A percentile compares a stretch with the other conserved stretches of the same genome.
Conservation (phyloP, 1,139 yeast genomes). For the Fermentozyma sake region DNA sequence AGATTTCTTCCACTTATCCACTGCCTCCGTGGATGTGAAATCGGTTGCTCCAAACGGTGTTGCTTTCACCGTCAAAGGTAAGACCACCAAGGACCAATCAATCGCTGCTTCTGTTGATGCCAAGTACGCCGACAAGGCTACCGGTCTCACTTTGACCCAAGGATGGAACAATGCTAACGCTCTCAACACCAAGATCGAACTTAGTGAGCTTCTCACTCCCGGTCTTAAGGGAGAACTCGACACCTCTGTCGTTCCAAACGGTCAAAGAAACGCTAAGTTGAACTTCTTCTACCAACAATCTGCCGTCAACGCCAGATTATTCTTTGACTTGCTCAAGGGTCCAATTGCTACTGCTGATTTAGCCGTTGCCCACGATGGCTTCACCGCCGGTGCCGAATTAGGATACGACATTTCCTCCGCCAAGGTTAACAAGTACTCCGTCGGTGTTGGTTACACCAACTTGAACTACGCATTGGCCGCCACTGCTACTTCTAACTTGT, state of each 20-base stretch:
- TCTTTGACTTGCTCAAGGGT: constrained; percentile 92
- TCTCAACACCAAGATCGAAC: constrained; percentile 89
- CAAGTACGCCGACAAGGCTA: constrained; percentile 87
- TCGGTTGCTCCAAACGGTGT: constrained; percentile 97
- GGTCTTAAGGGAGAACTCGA: constrained; percentile 92
- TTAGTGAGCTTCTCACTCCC: constrained; percentile 87
- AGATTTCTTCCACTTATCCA: constrained; percentile 90
- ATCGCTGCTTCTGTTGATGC: constrained; percentile 90
- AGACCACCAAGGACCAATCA: constrained; percentile 77
- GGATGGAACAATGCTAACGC: constrained; percentile 97
- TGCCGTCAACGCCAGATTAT: constrained; percentile 89
- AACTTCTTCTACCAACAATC: constrained; percentile 92
- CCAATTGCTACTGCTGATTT: constrained; percentile 94
- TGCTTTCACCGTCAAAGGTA: constrained; percentile 90
- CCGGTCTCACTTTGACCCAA: constrained; percentile 92
- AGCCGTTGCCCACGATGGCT: constrained; percentile 93
- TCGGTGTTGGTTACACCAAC: constrained; percentile 90
- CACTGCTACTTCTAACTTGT: constrained; percentile 84
- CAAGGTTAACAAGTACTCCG: constrained; percentile 88
- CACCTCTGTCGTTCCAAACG: constrained; percentile 84
- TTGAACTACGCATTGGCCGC: constrained; percentile 85
- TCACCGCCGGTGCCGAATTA: constrained; percentile 95
- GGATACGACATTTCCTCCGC: constrained; percentile 95
- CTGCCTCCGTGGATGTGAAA: constrained; percentile 85
- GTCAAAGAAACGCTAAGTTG: constrained; percentile 85